These are phyloP conservation scores for Pyrenochaeta sp. DNA, from an alignment of 2,329 filamentous ascomycete species.

Conservation along the genomic window DNA sequence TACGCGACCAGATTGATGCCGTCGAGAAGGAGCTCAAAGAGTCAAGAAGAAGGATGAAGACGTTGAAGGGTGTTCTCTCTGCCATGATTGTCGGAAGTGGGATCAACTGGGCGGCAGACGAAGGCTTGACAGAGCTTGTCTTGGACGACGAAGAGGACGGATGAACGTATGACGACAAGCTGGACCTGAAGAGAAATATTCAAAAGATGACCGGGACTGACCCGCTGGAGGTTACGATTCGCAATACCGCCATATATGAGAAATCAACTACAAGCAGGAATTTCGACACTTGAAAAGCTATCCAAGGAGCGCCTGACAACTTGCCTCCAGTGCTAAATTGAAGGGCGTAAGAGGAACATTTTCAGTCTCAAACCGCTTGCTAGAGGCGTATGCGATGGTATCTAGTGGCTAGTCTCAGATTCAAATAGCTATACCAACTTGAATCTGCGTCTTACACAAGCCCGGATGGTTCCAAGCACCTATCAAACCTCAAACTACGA, in stretches of 20 bases:
- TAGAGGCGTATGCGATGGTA: neutral
- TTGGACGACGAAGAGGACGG: conserved; percentile 67
- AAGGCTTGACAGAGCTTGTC: conserved; percentile 73
- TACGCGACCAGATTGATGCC: conserved; percentile 64
- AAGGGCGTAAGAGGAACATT: neutral
- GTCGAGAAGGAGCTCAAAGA: conserved; percentile 68
- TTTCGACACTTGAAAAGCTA: neutral
- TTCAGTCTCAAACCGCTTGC: neutral
- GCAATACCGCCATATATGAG: neutral
- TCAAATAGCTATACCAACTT: no score
- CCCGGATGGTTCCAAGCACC: no score
- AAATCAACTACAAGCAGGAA: neutral
- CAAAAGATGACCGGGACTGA: neutral
- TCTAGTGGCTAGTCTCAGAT: neutral
- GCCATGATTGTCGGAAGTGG: conserved; percentile 83
- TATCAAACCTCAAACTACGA: no score
- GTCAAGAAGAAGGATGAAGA: conserved; percentile 73
- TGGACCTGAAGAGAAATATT: neutral
- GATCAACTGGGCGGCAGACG: conserved; percentile 79
- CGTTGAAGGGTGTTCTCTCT: conserved; percentile 80
- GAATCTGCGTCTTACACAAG: no score
- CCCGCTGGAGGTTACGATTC: neutral
- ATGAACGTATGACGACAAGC: conserved; percentile 14
- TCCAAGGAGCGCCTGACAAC: neutral
- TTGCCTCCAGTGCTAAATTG: neutral